phyloP scores from a whole-genome alignment of 169 alveolate species.

The Plasmodium billcollinsi region DNA sequence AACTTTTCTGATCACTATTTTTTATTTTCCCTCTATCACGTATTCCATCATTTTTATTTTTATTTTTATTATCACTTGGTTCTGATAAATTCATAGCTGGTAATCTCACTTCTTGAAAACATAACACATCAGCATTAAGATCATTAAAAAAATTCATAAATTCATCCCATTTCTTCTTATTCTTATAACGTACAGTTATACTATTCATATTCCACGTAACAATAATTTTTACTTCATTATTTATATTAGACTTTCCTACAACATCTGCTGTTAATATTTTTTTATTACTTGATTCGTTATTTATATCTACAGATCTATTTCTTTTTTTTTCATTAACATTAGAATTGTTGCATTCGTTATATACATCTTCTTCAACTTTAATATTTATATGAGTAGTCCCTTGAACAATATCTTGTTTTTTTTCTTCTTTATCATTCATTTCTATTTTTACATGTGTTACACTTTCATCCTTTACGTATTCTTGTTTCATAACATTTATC shows the following conservation, averaged over 20 bases:
- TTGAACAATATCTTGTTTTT: no score
- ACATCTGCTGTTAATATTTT: background rate
- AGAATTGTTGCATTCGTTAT: background rate
- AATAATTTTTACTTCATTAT: conserved; percentile 12
- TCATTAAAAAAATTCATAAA: conserved; percentile 41
- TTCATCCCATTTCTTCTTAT: conserved; percentile 42
- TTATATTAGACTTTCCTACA: background rate
- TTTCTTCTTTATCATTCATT: no score
- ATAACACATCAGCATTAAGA: conserved; percentile 57
- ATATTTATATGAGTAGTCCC: no score
- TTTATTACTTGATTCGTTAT: background rate
- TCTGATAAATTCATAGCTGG: conserved; percentile 29
- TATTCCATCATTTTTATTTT: conserved; percentile 12
- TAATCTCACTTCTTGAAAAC: conserved; percentile 66
- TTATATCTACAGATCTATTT: background rate
- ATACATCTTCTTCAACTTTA: background rate
- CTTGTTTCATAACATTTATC: no score
- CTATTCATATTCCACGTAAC: conserved; percentile 75
- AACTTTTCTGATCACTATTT: conserved; percentile 60
- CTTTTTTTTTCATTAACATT: background rate
- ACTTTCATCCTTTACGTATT: no score
- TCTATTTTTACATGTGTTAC: no score
- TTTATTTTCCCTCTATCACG: conserved; percentile 46
- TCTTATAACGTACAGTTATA: conserved; percentile 62
- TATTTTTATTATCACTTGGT: background rate